Evolutionary conservation across 768 basidiomycete genomes (phyloP).

Genomic region (Rhizopogon vulgaris): DNA sequence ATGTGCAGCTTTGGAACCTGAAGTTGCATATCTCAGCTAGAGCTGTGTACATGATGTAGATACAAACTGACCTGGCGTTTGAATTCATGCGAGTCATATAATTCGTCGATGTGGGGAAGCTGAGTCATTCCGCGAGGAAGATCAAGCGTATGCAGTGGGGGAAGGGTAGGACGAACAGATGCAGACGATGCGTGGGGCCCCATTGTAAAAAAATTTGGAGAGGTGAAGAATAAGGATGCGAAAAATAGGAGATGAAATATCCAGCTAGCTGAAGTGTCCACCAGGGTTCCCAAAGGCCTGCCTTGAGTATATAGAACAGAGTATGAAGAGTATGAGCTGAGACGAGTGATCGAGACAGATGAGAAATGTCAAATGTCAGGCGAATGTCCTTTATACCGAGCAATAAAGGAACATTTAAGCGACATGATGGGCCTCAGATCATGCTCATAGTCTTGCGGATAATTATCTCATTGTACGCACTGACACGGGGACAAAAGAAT

Average conservation of each 20-base stretch:
- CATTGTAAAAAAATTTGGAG: slow-evolving; percentile 6
- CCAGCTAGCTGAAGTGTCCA: slow-evolving; percentile 12
- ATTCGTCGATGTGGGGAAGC: slow-evolving; percentile 7
- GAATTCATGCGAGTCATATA: slow-evolving; percentile 7
- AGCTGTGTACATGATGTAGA: not conserved
- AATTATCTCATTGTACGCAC: slow-evolving; percentile 8
- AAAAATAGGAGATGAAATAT: not conserved
- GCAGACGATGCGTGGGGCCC: slow-evolving; percentile 9
- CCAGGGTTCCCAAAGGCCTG: slow-evolving; percentile 16
- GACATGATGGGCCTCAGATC: slow-evolving; percentile 1
- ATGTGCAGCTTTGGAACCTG: slow-evolving; percentile 1
- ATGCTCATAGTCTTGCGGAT: slow-evolving; percentile 4
- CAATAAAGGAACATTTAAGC: slow-evolving; percentile 6
- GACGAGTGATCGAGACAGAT: slow-evolving; percentile 5
- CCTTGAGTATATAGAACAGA: slow-evolving; percentile 12
- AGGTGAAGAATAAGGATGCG: not conserved
- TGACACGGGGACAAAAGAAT: slow-evolving; percentile 4
- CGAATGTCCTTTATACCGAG: slow-evolving; percentile 9
- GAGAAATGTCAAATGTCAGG: slow-evolving; percentile 1
- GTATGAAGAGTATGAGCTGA: slow-evolving; percentile 2
- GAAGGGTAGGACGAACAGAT: slow-evolving; percentile 44
- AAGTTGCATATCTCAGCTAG: not conserved
- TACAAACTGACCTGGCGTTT: slow-evolving; percentile 10
- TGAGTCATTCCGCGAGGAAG: slow-evolving; percentile 19
- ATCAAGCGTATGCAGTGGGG: slow-evolving; percentile 44